Evolutionary conservation across 495 filamentous ascomycete genomes (phyloP), one percentile per base, ranked within the genome.

Genomic region (Penicillium coffeae): DNA sequence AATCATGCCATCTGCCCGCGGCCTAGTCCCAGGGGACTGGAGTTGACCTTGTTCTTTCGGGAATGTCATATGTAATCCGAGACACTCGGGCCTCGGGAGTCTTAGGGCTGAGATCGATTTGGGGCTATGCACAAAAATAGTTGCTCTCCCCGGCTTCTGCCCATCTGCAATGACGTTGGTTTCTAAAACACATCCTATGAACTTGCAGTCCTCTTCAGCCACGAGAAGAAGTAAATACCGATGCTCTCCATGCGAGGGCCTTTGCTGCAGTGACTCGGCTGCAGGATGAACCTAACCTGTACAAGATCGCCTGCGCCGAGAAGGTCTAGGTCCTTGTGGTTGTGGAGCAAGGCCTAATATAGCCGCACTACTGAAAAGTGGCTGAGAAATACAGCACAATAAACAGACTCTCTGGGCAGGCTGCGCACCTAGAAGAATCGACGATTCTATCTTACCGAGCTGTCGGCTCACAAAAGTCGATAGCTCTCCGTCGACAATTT

Each of bases 291-390:
- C 45, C 42, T 19, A 42, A 53, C 12, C 14, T 48, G 45, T 44
- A 48, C 19, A 48, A 34, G 8, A 52, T 52, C 22, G 15, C 20
- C 33, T 53, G 50, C 2, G 50, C 50, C 27, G 44, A 45, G 21
- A 48, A 48, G 12, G 50, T 48, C 44, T 36, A 53, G 22, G 45
- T 37, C 46, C 50, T 44, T 53, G 38, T 30, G 4, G 41, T n/a
- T 6, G 35, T 7, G 35, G 13, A 37, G n/a, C 15, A n/a, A 37
- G 35, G 25, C 25, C 25, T 10, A 30, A 30, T 5, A 30, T 30
- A 30, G 25, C 25, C 35, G 6, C 35, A 37, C 13, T 6, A 13
- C 6, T 7, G 25, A 30, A 10, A 30, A 30, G 10, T 30, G 25
- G 25, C 16, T 2, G 13, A 21, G 10, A 38, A 50, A 19, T 51